A percentile compares a stretch with the other conserved stretches of the same genome.
These are phyloP conservation scores for Hypoxylon sp. DNA, from an alignment of 2,329 filamentous ascomycete genomes.

Conservation along the genomic window DNA sequence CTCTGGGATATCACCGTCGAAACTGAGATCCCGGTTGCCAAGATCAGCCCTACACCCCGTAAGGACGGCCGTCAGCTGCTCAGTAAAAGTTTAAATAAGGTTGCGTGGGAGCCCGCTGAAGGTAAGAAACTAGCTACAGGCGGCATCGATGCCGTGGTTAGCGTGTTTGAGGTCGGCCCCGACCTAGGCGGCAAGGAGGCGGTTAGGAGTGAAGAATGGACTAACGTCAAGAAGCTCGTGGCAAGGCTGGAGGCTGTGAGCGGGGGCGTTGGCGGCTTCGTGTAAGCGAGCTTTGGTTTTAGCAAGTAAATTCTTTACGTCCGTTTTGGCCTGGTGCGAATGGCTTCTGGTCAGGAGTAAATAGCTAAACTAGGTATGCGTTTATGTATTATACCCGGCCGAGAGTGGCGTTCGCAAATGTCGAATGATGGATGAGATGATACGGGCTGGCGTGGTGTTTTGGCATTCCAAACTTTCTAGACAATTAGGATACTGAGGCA, in stretches of 20 bases:
- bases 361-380: slow-evolving; percentile 20
- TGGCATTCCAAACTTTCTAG: slow-evolving; percentile 14
- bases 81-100: slow-evolving; percentile 90
- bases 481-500: slow-evolving; percentile 24
- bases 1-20: slow-evolving; percentile 96
- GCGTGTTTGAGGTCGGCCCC: slow-evolving; percentile 90
- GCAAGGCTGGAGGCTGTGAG: slow-evolving; percentile 78
- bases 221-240: slow-evolving; percentile 90
- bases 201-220: slow-evolving; percentile 90
- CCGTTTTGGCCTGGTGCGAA: not conserved
- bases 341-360: slow-evolving; percentile 13
- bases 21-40: slow-evolving; percentile 90
- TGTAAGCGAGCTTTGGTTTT: slow-evolving; percentile 49
- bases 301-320: slow-evolving; percentile 45
- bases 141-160: slow-evolving; percentile 90
- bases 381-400: slow-evolving; percentile 41
- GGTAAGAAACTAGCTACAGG: slow-evolving; percentile 90
- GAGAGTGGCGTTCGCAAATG: slow-evolving; percentile 22
- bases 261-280: slow-evolving; percentile 62
- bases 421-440: slow-evolving; percentile 28
- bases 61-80: slow-evolving; percentile 78
- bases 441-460: slow-evolving; percentile 18
- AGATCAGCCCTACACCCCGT: slow-evolving; percentile 77
- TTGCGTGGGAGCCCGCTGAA: slow-evolving; percentile 93
- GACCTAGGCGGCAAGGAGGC: slow-evolving; percentile 88